Conservation (phyloP, 2,329 filamentous ascomycete species). For the Exophiala xenobiotica region DNA sequence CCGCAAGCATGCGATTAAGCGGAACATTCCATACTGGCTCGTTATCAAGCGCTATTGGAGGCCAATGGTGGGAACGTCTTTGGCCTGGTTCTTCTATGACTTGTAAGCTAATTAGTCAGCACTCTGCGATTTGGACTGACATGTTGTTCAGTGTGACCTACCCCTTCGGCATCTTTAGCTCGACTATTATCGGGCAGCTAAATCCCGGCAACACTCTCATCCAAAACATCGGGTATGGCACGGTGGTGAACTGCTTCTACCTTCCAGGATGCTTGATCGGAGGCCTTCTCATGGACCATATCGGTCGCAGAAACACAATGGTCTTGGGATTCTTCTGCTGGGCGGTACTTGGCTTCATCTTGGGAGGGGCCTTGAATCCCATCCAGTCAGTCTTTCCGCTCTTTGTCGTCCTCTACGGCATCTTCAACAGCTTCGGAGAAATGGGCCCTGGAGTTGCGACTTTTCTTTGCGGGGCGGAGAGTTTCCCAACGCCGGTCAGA, state of each 20-base stretch:
- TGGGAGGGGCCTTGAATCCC: conserved; percentile 48
- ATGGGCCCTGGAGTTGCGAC: conserved; percentile 51
- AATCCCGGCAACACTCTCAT: conserved; percentile 43
- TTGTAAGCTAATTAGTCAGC: conserved; percentile 48
- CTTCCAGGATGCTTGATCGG: conserved; percentile 51
- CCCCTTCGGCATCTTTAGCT: conserved; percentile 57
- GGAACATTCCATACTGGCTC: conserved; percentile 52
- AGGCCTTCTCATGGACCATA: conserved; percentile 50
- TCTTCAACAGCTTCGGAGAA: conserved; percentile 52
- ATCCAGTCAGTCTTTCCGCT: conserved; percentile 52
- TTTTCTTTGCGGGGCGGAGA: conserved; percentile 44
- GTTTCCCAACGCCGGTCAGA: conserved; percentile 52
- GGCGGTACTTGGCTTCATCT: conserved; percentile 50
- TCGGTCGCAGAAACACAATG: conserved; percentile 54
- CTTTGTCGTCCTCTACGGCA: conserved; percentile 53
- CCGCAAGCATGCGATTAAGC: conserved; percentile 65
- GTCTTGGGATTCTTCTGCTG: conserved; percentile 50
- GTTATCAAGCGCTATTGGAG: conserved; percentile 66
- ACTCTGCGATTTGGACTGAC: background rate
- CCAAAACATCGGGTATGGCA: conserved; percentile 46
- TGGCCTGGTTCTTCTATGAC: conserved; percentile 56
- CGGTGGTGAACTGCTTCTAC: conserved; percentile 53
- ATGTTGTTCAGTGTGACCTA: conserved; percentile 31
- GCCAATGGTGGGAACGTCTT: conserved; percentile 49
- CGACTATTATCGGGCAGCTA: conserved; percentile 50